Conservation (phyloP, 2,329 filamentous ascomycete genomes). For the Madurella mycetomatis region DNA sequence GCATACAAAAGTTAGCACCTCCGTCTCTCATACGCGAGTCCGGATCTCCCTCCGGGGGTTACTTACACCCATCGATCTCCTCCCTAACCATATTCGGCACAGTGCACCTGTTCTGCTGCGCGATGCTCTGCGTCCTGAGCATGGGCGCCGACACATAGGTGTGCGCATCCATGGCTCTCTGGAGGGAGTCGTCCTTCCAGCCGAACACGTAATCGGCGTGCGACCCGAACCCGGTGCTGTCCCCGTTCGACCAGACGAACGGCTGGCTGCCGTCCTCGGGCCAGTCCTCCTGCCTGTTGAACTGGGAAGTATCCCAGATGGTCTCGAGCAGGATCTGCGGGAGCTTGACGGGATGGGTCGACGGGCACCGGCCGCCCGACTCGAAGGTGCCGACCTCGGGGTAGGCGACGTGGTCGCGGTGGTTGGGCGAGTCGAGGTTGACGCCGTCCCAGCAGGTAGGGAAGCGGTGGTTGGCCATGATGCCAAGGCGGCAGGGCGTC, state of each 20-base stretch:
- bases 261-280: conserved; percentile 35
- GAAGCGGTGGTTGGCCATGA: conserved; percentile 43
- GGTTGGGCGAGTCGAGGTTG: conserved; percentile 43
- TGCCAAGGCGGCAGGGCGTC: conserved; percentile 37
- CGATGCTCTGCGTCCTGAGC: conserved; percentile 29
- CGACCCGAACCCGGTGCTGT: conserved; percentile 34
- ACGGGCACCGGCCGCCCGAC: conserved; percentile 42
- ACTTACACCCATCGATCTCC: conserved; percentile 30
- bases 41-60: too few relatives aligned
- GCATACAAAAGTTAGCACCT: neutral
- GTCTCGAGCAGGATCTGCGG: conserved; percentile 43
- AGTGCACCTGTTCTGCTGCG: conserved; percentile 28
- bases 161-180: conserved; percentile 37
- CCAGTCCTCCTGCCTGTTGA: conserved; percentile 36
- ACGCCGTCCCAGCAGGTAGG: conserved; percentile 51
- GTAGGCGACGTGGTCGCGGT: conserved; percentile 43
- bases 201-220: conserved; percentile 43
- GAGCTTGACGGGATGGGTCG: conserved; percentile 37
- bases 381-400: conserved; percentile 38
- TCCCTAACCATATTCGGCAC: conserved; percentile 28
- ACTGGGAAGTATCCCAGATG: conserved; percentile 29
- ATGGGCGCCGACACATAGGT: conserved; percentile 27
- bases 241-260: conserved; percentile 39
- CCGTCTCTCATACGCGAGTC: neutral
- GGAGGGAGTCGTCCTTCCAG: conserved; percentile 40